Evolutionary conservation across 192 early-diverging fungal species (phyloP).

Genomic region (Umbelopsis vinacea): DNA sequence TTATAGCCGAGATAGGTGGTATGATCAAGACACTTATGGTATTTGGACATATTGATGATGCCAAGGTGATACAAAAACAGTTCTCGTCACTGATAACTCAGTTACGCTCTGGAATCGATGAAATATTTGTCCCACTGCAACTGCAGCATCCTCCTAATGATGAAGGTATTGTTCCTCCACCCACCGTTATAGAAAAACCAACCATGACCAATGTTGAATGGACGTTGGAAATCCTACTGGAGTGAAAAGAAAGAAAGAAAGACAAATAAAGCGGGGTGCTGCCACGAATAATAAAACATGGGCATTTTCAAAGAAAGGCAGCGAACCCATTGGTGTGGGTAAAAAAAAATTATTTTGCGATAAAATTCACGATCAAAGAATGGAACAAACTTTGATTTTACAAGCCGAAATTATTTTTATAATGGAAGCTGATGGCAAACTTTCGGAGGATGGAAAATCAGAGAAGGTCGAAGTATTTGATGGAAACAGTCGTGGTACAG

Average conservation of each 20-base stretch:
- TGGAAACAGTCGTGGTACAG: slow-evolving; percentile 3
- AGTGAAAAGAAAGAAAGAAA: slow-evolving; percentile 49
- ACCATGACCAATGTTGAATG: slow-evolving; percentile 29
- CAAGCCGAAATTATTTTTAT: background rate
- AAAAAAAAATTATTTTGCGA: background rate
- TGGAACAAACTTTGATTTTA: background rate
- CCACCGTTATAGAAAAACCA: slow-evolving; percentile 36
- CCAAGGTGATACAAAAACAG: slow-evolving; percentile 50
- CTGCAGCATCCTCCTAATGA: slow-evolving; percentile 11
- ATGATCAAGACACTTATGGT: slow-evolving; percentile 54
- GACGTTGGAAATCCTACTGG: slow-evolving; percentile 39
- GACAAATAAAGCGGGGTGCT: background rate
- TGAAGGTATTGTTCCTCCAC: background rate
- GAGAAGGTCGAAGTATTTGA: background rate
- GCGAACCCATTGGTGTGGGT: too few relatives aligned
- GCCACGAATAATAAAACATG: too few relatives aligned
- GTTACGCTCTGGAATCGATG: slow-evolving; percentile 40
- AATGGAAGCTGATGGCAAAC: background rate
- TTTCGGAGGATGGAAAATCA: slow-evolving; percentile 8
- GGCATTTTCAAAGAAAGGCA: too few relatives aligned
- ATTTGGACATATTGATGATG: slow-evolving; percentile 51
- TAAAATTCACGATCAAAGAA: background rate
- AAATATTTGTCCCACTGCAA: slow-evolving; percentile 61
- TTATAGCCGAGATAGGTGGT: slow-evolving; percentile 55
- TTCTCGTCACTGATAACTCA: slow-evolving; percentile 51